Conservation (phyloP, 306 rosid genomes). For the Corylus americana region DNA sequence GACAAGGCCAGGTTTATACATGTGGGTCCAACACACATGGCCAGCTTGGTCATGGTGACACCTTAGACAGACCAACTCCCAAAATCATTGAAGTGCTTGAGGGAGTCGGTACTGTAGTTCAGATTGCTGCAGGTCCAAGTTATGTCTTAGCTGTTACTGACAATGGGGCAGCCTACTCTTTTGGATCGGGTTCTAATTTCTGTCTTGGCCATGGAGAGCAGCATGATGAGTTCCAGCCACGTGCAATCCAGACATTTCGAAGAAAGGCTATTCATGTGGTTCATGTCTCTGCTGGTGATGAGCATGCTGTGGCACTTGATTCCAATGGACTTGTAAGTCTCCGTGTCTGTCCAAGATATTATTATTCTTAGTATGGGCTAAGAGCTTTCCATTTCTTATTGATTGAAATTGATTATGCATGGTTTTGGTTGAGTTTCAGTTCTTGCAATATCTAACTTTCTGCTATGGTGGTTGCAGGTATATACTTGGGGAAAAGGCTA, state of each 20-base stretch:
- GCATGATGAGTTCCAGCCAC: conserved; percentile 78
- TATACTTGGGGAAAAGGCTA: conserved; percentile 96
- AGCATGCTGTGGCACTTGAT: conserved; percentile 95
- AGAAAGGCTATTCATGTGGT: conserved; percentile 72
- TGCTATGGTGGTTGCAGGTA: conserved; percentile 49
- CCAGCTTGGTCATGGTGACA: conserved; percentile 90
- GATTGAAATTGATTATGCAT: conserved; percentile 1
- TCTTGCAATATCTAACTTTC: conserved; percentile 19
- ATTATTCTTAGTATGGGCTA: background rate
- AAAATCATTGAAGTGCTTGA: conserved; percentile 59
- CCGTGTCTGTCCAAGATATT: conserved; percentile 14
- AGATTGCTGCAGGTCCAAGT: conserved; percentile 84
- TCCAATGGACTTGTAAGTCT: conserved; percentile 84
- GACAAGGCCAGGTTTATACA: conserved; percentile 78
- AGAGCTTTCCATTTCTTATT: conserved; percentile 7
- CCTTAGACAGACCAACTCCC: conserved; percentile 67
- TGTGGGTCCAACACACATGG: conserved; percentile 85
- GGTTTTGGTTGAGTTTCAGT: conserved; percentile 15
- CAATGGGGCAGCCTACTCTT: conserved; percentile 72
- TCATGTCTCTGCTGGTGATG: conserved; percentile 87
- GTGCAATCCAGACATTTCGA: conserved; percentile 65
- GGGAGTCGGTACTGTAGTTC: conserved; percentile 57
- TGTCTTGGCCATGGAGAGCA: conserved; percentile 98
- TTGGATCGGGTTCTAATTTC: conserved; percentile 88
- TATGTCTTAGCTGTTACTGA: conserved; percentile 69